phyloP scores from a whole-genome alignment of 768 basidiomycete genomes.

The Serendipita sp. region DNA sequence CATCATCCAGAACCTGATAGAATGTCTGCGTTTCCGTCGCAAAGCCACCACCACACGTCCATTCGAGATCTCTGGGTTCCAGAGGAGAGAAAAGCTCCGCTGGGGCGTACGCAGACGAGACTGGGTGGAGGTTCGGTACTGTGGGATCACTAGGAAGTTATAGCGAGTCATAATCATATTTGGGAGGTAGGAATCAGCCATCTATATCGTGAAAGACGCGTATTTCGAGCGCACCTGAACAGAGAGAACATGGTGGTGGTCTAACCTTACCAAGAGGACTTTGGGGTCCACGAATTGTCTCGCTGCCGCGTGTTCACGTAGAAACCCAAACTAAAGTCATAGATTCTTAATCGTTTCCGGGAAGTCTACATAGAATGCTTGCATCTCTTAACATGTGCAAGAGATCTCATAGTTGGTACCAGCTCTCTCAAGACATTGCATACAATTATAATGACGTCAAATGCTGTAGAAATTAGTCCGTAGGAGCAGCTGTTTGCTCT shows the following conservation, averaged over 20 bases:
- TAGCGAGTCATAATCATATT: neutral
- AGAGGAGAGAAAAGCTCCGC: conserved; percentile 61
- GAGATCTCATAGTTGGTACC: too few relatives aligned
- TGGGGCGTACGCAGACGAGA: conserved; percentile 40
- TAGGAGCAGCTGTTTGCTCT: too few relatives aligned
- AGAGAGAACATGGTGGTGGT: conserved; percentile 48
- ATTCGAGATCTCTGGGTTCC: conserved; percentile 57
- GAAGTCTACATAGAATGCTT: too few relatives aligned
- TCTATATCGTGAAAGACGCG: neutral
- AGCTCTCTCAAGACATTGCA: too few relatives aligned
- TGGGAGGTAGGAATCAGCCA: neutral
- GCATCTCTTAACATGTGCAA: too few relatives aligned
- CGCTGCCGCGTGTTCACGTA: too few relatives aligned
- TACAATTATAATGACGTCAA: too few relatives aligned
- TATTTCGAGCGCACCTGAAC: conserved; percentile 43
- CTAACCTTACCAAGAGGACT: neutral
- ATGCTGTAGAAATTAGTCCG: too few relatives aligned
- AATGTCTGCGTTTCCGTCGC: conserved; percentile 80
- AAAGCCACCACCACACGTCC: conserved; percentile 72
- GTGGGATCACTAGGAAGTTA: conserved; percentile 11
- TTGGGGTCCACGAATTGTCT: too few relatives aligned
- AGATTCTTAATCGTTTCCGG: too few relatives aligned
- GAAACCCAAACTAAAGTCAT: too few relatives aligned
- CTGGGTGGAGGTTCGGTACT: conserved; percentile 71
- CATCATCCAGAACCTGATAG: conserved; percentile 71